A percentile compares a stretch with the other conserved stretches of the same genome.
These are phyloP conservation scores for Pseudomassariella vexata DNA, from an alignment of 2,329 filamentous ascomycete genomes.

Conservation along the genomic window DNA sequence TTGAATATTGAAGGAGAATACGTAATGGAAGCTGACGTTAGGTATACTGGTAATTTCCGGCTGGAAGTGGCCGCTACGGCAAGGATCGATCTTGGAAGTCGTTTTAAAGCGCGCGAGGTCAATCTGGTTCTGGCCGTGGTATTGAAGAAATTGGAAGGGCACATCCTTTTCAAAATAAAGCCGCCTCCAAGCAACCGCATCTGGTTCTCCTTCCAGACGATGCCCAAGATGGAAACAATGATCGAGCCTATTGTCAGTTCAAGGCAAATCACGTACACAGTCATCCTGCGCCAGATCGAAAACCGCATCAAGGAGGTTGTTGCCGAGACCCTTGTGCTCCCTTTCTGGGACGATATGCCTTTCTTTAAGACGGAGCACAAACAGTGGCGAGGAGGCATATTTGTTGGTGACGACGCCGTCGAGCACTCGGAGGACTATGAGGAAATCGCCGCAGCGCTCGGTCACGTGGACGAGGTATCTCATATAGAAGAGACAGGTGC, in stretches of 20 bases:
- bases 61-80: conserved; percentile 90
- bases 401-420: conserved; percentile 48
- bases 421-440: conserved; percentile 30
- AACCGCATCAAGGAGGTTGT: conserved; percentile 91
- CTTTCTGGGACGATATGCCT: conserved; percentile 94
- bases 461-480: conserved; percentile 42
- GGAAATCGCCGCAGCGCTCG: conserved; percentile 33
- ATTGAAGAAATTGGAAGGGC: conserved; percentile 78
- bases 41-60: conserved; percentile 83
- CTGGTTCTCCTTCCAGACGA: conserved; percentile 94
- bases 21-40: conserved; percentile 78
- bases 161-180: conserved; percentile 81
- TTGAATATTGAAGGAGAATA: conserved; percentile 89
- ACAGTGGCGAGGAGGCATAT: conserved; percentile 80
- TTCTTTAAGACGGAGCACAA: conserved; percentile 80
- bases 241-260: conserved; percentile 95
- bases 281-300: conserved; percentile 90
- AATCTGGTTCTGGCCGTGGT: conserved; percentile 83
- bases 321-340: conserved; percentile 82
- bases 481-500: conserved; percentile 35
- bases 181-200: conserved; percentile 90
- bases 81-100: conserved; percentile 79
- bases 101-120: conserved; percentile 87
- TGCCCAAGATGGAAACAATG: conserved; percentile 89
- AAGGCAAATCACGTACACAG: conserved; percentile 88